phyloP scores from a whole-genome alignment of 768 basidiomycete genomes.

The Boletus tylopilopsis region DNA sequence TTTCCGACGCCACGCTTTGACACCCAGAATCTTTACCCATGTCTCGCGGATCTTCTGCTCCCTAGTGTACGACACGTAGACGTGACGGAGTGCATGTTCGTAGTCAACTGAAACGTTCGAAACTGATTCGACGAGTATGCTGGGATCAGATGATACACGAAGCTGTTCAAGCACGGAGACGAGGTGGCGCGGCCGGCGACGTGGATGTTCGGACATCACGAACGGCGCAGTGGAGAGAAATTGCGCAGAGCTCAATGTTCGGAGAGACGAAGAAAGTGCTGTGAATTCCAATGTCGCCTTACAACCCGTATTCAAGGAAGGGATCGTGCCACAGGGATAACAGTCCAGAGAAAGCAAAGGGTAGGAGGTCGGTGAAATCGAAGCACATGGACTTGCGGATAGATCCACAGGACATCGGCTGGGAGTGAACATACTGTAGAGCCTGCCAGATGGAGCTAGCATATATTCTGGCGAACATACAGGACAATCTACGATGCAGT shows the following conservation, averaged over 20 bases:
- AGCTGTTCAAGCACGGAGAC: slow-evolving; percentile 37
- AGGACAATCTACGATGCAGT: neutral
- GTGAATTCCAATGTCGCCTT: slow-evolving; percentile 34
- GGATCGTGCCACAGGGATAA: slow-evolving; percentile 9
- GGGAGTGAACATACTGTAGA: neutral
- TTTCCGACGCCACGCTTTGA: slow-evolving; percentile 43
- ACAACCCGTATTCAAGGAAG: slow-evolving; percentile 15
- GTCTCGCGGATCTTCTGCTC: slow-evolving; percentile 13
- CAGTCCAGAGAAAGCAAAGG: slow-evolving; percentile 24
- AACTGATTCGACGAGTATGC: slow-evolving; percentile 32
- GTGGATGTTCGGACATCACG: slow-evolving; percentile 28
- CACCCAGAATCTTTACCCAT: slow-evolving; percentile 23
- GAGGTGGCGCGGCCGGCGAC: slow-evolving; percentile 37
- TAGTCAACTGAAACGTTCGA: slow-evolving; percentile 40
- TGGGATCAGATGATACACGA: slow-evolving; percentile 19
- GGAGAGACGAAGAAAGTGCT: slow-evolving; percentile 35
- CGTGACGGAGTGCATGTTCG: slow-evolving; percentile 10
- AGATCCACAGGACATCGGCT: slow-evolving; percentile 9
- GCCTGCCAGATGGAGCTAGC: neutral
- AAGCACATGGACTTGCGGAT: slow-evolving; percentile 6
- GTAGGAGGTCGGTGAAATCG: slow-evolving; percentile 1
- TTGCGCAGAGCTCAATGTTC: slow-evolving; percentile 35
- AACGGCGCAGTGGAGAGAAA: slow-evolving; percentile 45
- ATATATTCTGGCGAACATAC: neutral
- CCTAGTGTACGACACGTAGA: slow-evolving; percentile 5